These are phyloP conservation scores for Penicillium verhagenii DNA, from an alignment of 495 filamentous ascomycete species.

Conservation along the genomic window DNA sequence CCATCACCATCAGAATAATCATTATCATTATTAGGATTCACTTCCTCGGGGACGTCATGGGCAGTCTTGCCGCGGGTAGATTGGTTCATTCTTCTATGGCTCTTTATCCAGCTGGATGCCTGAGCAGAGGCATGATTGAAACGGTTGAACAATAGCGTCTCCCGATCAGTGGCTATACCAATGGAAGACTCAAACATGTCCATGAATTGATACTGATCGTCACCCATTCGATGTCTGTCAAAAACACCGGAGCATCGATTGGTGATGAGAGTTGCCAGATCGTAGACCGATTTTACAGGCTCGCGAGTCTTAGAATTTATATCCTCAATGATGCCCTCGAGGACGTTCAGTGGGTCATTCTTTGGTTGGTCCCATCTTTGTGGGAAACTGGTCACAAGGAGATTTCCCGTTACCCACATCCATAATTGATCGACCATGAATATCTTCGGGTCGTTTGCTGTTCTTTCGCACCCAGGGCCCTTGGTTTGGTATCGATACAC, in stretches of 20 bases:
- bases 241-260: slow-evolving; percentile 64
- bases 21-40: slow-evolving; percentile 9
- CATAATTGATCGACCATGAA: slow-evolving; percentile 77
- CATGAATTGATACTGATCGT: slow-evolving; percentile 66
- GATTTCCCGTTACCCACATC: slow-evolving; percentile 67
- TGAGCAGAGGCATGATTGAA: slow-evolving; percentile 63
- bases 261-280: slow-evolving; percentile 65
- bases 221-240: slow-evolving; percentile 59
- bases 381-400: slow-evolving; percentile 67
- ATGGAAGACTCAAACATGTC: slow-evolving; percentile 73
- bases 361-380: slow-evolving; percentile 70
- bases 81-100: slow-evolving; percentile 52
- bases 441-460: slow-evolving; percentile 57
- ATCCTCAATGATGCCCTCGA: slow-evolving; percentile 65
- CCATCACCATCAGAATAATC: slow-evolving; percentile 27
- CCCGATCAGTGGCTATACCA: slow-evolving; percentile 60
- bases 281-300: slow-evolving; percentile 61
- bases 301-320: slow-evolving; percentile 68
- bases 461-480: slow-evolving; percentile 26
- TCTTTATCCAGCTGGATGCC: slow-evolving; percentile 61
- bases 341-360: slow-evolving; percentile 62
- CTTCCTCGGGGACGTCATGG: slow-evolving; percentile 6
- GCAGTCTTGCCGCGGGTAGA: slow-evolving; percentile 22
- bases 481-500: slow-evolving; percentile 62
- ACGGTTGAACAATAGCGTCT: slow-evolving; percentile 61